A percentile compares a stretch with the other conserved stretches of the same genome.
phyloP scores from a whole-genome alignment of 1,284 basidiomycete species.

The Grifola frondosa region DNA sequence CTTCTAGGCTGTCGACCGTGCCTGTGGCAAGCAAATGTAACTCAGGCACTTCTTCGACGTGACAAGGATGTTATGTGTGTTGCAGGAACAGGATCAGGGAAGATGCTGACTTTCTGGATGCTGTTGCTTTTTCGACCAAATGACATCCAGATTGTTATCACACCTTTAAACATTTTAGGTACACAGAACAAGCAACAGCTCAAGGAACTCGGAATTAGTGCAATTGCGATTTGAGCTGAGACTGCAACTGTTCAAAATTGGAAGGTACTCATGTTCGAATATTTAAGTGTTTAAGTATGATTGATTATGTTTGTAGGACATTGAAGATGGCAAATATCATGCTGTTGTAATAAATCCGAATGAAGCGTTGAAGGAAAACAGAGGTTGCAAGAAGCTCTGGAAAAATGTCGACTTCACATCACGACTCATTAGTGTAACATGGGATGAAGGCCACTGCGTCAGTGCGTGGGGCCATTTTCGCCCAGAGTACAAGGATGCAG shows the following conservation, averaged over 20 bases:
- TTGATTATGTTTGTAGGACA: slow-evolving; percentile 22
- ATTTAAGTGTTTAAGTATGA: slow-evolving; percentile 25
- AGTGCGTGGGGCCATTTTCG: slow-evolving; percentile 36
- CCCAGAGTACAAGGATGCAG: slow-evolving; percentile 30
- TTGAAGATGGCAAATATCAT: too few species aligned
- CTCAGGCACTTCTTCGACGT: slow-evolving; percentile 8
- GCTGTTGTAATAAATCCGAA: slow-evolving; percentile 37
- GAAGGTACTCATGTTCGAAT: slow-evolving; percentile 11
- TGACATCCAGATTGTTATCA: slow-evolving; percentile 29
- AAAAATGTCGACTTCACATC: slow-evolving; percentile 24
- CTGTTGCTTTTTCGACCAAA: slow-evolving; percentile 26
- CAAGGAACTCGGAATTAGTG: slow-evolving; percentile 9
- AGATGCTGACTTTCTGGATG: slow-evolving; percentile 33
- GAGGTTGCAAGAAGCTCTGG: slow-evolving; percentile 27
- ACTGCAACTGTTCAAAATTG: slow-evolving; percentile 19
- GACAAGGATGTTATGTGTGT: slow-evolving; percentile 23
- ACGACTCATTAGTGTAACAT: slow-evolving; percentile 29
- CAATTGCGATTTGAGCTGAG: slow-evolving; percentile 21
- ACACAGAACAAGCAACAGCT: slow-evolving; percentile 23
- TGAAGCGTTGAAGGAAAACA: slow-evolving; percentile 23
- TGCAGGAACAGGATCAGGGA: slow-evolving; percentile 28
- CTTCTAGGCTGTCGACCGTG: slow-evolving; percentile 11
- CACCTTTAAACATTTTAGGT: slow-evolving; percentile 29
- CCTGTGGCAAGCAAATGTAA: slow-evolving; percentile 20
- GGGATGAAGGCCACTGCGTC: slow-evolving; percentile 40